Percentiles rank a stretch among this genome's conserved stretches.
Evolutionary conservation across 495 filamentous ascomycete genomes (phyloP).

Genomic region (Clavariopsis aquatica): DNA sequence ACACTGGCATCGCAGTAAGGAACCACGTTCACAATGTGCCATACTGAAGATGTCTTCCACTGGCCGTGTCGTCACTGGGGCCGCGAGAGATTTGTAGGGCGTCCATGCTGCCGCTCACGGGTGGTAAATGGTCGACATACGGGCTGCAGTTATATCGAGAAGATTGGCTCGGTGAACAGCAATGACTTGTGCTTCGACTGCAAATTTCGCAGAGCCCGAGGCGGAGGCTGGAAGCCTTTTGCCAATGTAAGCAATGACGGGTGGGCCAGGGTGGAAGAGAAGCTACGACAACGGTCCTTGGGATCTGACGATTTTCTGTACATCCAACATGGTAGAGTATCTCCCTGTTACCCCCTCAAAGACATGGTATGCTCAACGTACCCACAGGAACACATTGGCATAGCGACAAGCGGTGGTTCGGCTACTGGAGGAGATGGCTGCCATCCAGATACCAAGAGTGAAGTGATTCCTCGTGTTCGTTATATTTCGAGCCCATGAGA

Average conservation of each 20-base stretch:
- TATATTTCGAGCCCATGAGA: background rate
- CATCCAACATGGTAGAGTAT: constrained; percentile 16
- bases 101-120: constrained; percentile 34
- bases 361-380: background rate
- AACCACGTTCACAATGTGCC: constrained; percentile 26
- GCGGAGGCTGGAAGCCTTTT: constrained; percentile 31
- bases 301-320: constrained; percentile 1
- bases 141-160: constrained; percentile 24
- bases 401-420: background rate
- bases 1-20: background rate
- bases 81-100: constrained; percentile 27
- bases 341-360: background rate
- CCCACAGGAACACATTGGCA: background rate
- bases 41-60: constrained; percentile 37
- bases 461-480: background rate
- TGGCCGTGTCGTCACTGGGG: constrained; percentile 34
- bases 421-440: constrained; percentile 8
- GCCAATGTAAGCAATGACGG: constrained; percentile 24
- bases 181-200: constrained; percentile 27
- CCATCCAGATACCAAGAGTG: background rate
- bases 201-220: constrained; percentile 11
- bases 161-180: constrained; percentile 25
- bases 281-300: constrained; percentile 6
- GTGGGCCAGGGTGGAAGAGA: constrained; percentile 26
- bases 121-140: constrained; percentile 29